Percentiles rank a stretch among this genome's conserved stretches.
Evolutionary conservation across 805 yeast genomes (phyloP).

Genomic region (Suhomyces kilbournensis): DNA sequence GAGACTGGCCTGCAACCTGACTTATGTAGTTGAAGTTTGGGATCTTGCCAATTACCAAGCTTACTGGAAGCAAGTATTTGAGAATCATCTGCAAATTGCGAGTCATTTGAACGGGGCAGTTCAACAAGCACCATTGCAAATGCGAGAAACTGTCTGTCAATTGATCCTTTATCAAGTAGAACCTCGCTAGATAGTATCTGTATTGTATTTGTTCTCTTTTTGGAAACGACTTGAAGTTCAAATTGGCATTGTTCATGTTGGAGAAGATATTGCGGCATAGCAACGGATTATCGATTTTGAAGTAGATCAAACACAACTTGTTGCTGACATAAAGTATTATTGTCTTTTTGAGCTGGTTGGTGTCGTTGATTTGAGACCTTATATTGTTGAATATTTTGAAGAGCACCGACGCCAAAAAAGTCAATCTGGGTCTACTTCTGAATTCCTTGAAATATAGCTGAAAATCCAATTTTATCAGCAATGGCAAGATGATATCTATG

Average conservation of each 20-base stretch:
- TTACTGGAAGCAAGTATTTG: constrained; percentile 49
- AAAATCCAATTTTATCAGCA: constrained; percentile 39
- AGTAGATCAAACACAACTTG: constrained; percentile 55
- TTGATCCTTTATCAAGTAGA: constrained; percentile 51
- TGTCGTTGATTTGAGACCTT: constrained; percentile 44
- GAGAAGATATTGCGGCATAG: constrained; percentile 61
- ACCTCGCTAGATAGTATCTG: constrained; percentile 53
- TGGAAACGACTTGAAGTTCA: constrained; percentile 40
- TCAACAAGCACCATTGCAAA: constrained; percentile 50
- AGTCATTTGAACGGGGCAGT: constrained; percentile 31
- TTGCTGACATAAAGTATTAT: constrained; percentile 54
- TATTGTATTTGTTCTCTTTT: constrained; percentile 48
- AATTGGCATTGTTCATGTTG: constrained; percentile 52
- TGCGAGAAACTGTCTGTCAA: constrained; percentile 48
- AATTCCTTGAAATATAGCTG: constrained; percentile 43
- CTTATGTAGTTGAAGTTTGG: constrained; percentile 33
- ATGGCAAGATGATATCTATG: constrained; percentile 40
- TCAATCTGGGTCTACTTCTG: constrained; percentile 42
- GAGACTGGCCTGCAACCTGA: constrained; percentile 12
- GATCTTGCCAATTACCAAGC: constrained; percentile 52
- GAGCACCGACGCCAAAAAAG: constrained; percentile 51
- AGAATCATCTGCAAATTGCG: constrained; percentile 43
- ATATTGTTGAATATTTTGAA: constrained; percentile 60
- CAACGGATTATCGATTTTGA: constrained; percentile 51
- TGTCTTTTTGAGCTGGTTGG: constrained; percentile 40